These are phyloP conservation scores for Candida quercuum DNA, from an alignment of 805 yeast genomes.

Conservation along the genomic window DNA sequence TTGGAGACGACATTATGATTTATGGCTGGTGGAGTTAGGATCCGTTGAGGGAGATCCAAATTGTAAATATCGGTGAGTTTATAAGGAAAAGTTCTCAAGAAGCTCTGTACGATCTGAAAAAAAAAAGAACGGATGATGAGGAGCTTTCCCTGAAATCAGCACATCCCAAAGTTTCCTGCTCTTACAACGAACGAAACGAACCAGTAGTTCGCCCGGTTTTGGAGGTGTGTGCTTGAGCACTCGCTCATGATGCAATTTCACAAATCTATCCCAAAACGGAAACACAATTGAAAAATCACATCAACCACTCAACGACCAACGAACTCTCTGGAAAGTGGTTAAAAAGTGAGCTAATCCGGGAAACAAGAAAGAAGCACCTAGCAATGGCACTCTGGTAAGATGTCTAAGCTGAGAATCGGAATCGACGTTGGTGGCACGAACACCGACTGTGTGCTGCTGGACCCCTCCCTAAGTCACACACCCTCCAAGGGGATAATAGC, in stretches of 20 bases:
- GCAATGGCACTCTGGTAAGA: background rate
- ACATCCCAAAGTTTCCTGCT: too few relatives aligned
- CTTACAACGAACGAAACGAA: too few relatives aligned
- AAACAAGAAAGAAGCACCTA: background rate
- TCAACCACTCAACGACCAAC: background rate
- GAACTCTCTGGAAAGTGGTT: too few relatives aligned
- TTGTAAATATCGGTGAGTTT: too few relatives aligned
- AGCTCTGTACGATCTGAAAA: too few relatives aligned
- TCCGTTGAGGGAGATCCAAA: too few relatives aligned
- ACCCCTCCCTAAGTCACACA: slow-evolving; percentile 24
- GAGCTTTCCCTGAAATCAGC: too few relatives aligned
- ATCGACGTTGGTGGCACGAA: slow-evolving; percentile 46
- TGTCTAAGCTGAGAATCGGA: slow-evolving; percentile 28
- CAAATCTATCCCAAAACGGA: slow-evolving; percentile 7
- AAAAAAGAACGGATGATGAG: too few relatives aligned
- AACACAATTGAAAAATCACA: background rate
- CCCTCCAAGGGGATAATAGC: slow-evolving; percentile 30
- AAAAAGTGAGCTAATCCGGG: too few relatives aligned
- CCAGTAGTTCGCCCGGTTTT: too few relatives aligned
- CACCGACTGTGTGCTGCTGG: slow-evolving; percentile 38
- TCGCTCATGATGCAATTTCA: slow-evolving; percentile 2
- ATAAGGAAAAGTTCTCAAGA: too few relatives aligned
- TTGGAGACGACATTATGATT: background rate
- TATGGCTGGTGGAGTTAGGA: background rate
- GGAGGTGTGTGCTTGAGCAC: too few relatives aligned